phyloP scores from a whole-genome alignment of 495 filamentous ascomycete genomes.

The Parachaetomium inaequale region DNA sequence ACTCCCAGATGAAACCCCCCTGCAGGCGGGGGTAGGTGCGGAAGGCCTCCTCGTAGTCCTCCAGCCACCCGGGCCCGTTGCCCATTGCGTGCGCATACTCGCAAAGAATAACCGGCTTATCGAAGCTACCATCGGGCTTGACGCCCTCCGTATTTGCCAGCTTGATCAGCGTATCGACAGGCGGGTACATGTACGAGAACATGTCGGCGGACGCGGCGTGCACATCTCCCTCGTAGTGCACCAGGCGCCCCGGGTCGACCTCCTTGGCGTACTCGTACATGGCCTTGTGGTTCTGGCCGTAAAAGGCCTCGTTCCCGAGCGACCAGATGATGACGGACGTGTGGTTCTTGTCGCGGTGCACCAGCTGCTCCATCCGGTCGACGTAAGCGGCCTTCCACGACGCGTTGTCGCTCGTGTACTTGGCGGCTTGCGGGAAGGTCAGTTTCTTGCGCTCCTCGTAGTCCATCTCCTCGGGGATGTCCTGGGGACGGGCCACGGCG shows the following conservation, averaged over 20 bases:
- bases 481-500: constrained; percentile 43
- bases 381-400: constrained; percentile 62
- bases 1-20: constrained; percentile 72
- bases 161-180: constrained; percentile 47
- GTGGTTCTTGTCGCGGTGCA: constrained; percentile 65
- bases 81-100: constrained; percentile 73
- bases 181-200: constrained; percentile 64
- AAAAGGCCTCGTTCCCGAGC: constrained; percentile 67
- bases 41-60: constrained; percentile 63
- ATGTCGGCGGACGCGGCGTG: constrained; percentile 59
- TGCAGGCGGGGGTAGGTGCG: constrained; percentile 55
- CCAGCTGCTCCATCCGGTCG: constrained; percentile 60
- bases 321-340: constrained; percentile 66
- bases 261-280: constrained; percentile 61
- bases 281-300: constrained; percentile 57
- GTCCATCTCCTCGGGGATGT: constrained; percentile 46
- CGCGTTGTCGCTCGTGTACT: constrained; percentile 60
- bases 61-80: constrained; percentile 63
- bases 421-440: constrained; percentile 48
- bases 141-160: constrained; percentile 39
- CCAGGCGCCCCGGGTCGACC: constrained; percentile 52
- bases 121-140: constrained; percentile 38
- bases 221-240: constrained; percentile 66
- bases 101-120: constrained; percentile 60
- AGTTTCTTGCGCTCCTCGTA: constrained; percentile 54